Base-by-base conservation (phyloP, 2,329 filamentous ascomycete genomes). In the Bertia moriformis region DNA sequence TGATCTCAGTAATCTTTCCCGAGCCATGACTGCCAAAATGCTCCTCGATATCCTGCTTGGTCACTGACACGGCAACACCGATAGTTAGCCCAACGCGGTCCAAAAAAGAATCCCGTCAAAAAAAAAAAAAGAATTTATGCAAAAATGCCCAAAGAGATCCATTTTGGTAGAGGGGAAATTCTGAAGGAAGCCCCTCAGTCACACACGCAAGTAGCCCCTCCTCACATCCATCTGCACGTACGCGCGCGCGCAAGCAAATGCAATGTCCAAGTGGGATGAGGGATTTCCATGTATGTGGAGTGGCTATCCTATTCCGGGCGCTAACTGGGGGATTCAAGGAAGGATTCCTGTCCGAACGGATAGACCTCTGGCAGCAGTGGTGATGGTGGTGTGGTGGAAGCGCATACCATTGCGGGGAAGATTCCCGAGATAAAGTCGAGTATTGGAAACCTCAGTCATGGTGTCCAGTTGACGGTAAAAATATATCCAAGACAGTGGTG, bases 1-100 rank as follows among this genome's bases (percentile, higher is more conserved):
- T 98, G 67, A 98, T 89, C 68, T 98, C 91, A 50, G 83, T 91
- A 59, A 98, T 96, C 61, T 94, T 87, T 61, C 91, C 91, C 51
- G 87, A 89, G 58, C 89, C 91, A 78, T 95, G 87, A 55, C 79
- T 86, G 60, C 81, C 81, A 66, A 98, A 98, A 63, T 96, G 89
- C 53, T 79, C 77, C 66, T 96, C 88, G 60, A 98, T 83, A 60
- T 98, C 89, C 63, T 84, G 78, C 70, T 96, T 96, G 63, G 88
- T 95, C 67, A 85, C 88, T 93, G 66, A 35, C 59, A n/a, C 24
- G 24, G 10, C 24, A 29, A 10, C 24, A n/a, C 10, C 24, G n/a
- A 29, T 10, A 29, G 24, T 29, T n/a, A 29, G 24, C 24, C n/a
- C 24, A 29, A 10, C 24, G 24, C 24, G n/a, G 24, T 29, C 24